Percentiles rank a stretch among this genome's conserved stretches.
Evolutionary conservation across 306 rosid genomes (phyloP).

Genomic region (Cicer pinnatifidum): DNA sequence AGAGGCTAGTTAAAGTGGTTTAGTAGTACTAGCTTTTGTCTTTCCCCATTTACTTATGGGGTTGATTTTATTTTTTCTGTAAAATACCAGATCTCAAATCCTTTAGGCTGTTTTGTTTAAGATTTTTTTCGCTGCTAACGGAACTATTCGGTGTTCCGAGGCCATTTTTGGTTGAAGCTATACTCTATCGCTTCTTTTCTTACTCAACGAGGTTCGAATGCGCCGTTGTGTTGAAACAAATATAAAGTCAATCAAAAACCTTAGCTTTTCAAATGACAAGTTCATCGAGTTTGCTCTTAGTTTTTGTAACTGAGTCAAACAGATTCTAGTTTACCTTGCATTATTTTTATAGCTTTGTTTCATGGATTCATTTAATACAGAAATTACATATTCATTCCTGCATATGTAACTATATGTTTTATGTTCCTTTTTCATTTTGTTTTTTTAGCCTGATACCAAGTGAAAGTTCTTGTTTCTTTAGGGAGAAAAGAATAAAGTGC

Average conservation of each 20-base stretch:
- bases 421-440: not conserved
- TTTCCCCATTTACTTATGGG: slow-evolving; percentile 27
- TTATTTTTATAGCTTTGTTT: not conserved
- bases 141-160: not conserved
- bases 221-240: not conserved
- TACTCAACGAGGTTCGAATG: not conserved
- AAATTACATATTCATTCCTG: not conserved
- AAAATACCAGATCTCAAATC: not conserved
- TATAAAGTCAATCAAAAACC: not conserved
- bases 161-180: slow-evolving; percentile 6
- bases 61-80: not conserved
- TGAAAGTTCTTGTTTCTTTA: not conserved
- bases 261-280: not conserved
- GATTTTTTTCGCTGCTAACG: not conserved
- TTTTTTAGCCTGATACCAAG: not conserved
- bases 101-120: not conserved
- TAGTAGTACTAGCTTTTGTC: slow-evolving; percentile 13
- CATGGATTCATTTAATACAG: slow-evolving; percentile 14
- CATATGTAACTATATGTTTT: not conserved
- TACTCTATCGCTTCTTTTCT: not conserved
- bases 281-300: slow-evolving; percentile 1
- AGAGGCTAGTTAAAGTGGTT: slow-evolving; percentile 65
- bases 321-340: not conserved
- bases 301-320: slow-evolving; percentile 14
- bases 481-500: not conserved